Conservation (phyloP, 2,329 filamentous ascomycete genomes). For the Trichoderma semiorbis region DNA sequence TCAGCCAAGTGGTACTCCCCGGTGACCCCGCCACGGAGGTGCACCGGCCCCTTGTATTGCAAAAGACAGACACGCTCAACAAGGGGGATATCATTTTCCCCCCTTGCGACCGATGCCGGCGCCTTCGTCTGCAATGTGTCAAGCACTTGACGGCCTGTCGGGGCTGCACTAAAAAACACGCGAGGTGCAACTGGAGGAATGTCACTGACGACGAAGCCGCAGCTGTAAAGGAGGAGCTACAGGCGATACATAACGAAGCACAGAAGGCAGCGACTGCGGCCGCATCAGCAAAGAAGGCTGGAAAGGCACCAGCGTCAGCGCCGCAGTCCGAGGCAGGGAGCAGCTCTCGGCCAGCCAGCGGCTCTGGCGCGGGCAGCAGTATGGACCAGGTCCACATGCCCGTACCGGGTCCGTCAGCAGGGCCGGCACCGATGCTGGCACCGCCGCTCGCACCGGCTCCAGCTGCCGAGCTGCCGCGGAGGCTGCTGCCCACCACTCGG, state of each 20-base stretch:
- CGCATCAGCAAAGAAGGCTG: background rate
- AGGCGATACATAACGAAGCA: slow-evolving; percentile 8
- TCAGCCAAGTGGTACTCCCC: background rate
- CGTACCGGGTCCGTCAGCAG: background rate
- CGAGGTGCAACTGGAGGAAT: slow-evolving; percentile 81
- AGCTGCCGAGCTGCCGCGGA: background rate
- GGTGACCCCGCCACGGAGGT: slow-evolving; percentile 30
- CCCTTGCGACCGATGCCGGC: slow-evolving; percentile 78
- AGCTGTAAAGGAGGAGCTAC: slow-evolving; percentile 30
- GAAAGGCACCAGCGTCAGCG: background rate
- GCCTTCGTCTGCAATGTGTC: slow-evolving; percentile 75
- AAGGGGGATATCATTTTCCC: slow-evolving; percentile 75
- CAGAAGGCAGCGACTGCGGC: background rate
- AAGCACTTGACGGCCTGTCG: slow-evolving; percentile 84
- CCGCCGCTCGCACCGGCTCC: background rate
- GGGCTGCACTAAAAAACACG: slow-evolving; percentile 86
- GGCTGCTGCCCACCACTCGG: background rate
- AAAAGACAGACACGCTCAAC: slow-evolving; percentile 70
- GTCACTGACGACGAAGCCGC: slow-evolving; percentile 67
- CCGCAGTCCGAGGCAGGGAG: background rate
- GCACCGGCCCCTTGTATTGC: slow-evolving; percentile 59
- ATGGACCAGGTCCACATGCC: background rate
- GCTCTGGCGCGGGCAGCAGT: background rate
- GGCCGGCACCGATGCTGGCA: background rate
- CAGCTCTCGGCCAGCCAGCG: background rate